phyloP scores from a whole-genome alignment of 495 filamentous ascomycete genomes.

The Penicillium lividum region DNA sequence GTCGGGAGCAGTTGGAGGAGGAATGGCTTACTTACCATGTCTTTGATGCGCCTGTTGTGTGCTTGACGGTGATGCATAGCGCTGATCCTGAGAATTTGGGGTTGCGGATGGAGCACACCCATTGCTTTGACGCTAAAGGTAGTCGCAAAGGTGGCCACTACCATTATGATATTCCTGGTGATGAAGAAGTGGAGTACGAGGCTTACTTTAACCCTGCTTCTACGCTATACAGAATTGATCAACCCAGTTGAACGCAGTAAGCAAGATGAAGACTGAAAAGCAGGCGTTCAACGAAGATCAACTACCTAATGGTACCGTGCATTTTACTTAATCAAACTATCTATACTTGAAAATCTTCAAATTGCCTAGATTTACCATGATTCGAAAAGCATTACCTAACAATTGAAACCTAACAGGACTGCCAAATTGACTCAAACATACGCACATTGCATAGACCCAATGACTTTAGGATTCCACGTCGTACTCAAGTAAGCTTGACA shows the following conservation, averaged over 20 bases:
- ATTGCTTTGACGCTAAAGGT: slow-evolving; percentile 39
- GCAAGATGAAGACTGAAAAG: neutral
- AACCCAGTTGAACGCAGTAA: neutral
- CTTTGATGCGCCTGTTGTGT: slow-evolving; percentile 36
- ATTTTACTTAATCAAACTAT: too few relatives aligned
- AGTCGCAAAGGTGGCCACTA: slow-evolving; percentile 38
- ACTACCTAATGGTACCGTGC: too few relatives aligned
- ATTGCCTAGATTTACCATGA: too few relatives aligned
- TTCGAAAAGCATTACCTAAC: too few relatives aligned
- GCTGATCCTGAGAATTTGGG: slow-evolving; percentile 33
- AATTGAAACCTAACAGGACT: too few relatives aligned
- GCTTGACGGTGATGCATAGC: slow-evolving; percentile 42
- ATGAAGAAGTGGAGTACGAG: slow-evolving; percentile 41
- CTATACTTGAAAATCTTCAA: too few relatives aligned
- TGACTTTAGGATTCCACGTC: neutral
- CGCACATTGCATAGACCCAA: slow-evolving; percentile 1
- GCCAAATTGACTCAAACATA: neutral
- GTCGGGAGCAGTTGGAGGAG: slow-evolving; percentile 25
- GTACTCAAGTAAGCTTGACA: neutral
- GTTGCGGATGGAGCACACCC: slow-evolving; percentile 46
- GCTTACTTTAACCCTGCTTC: slow-evolving; percentile 40
- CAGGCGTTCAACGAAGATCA: neutral
- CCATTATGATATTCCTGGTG: slow-evolving; percentile 37
- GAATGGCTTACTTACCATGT: slow-evolving; percentile 40
- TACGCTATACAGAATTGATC: slow-evolving; percentile 39